These are phyloP conservation scores for Citrus medica DNA, from an alignment of 345 rosid species.

Conservation along the genomic window DNA sequence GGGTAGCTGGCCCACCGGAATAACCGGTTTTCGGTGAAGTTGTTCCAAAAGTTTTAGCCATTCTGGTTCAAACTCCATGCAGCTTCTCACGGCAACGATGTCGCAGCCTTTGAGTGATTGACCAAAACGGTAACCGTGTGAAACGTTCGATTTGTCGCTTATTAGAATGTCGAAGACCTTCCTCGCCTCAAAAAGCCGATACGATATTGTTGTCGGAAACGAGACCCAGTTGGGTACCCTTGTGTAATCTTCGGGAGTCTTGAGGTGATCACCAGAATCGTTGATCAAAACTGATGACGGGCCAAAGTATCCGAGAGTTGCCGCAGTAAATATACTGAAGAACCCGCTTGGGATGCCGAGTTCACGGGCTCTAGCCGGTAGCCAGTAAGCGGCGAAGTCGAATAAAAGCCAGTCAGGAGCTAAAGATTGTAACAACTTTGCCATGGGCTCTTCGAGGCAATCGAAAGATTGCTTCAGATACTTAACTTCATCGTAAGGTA, in stretches of 20 bases:
- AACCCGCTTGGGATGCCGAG: slow-evolving; percentile 10
- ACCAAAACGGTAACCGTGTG: slow-evolving; percentile 20
- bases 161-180: slow-evolving; percentile 14
- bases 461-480: slow-evolving; percentile 33
- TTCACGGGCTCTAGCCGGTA: not conserved
- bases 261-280: slow-evolving; percentile 1
- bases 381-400: slow-evolving; percentile 33
- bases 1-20: slow-evolving; percentile 53
- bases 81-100: slow-evolving; percentile 35
- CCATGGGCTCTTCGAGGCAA: slow-evolving; percentile 19
- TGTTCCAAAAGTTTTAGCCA: slow-evolving; percentile 34
- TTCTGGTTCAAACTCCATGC: slow-evolving; percentile 45
- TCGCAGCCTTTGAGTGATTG: slow-evolving; percentile 25
- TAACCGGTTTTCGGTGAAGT: slow-evolving; percentile 30
- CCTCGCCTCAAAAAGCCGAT: slow-evolving; percentile 20
- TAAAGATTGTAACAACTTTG: slow-evolving; percentile 9
- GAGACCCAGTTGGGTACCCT: slow-evolving; percentile 38
- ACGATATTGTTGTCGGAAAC: slow-evolving; percentile 29
- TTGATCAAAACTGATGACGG: not conserved
- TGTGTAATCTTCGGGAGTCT: slow-evolving; percentile 22
- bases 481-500: slow-evolving; percentile 20
- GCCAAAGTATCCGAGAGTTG: slow-evolving; percentile 1
- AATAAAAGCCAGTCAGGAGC: slow-evolving; percentile 28
- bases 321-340: slow-evolving; percentile 20
- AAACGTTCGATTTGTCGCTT: slow-evolving; percentile 15